Conservation (phyloP, 345 rosid species). For the Pistacia integerrima region DNA sequence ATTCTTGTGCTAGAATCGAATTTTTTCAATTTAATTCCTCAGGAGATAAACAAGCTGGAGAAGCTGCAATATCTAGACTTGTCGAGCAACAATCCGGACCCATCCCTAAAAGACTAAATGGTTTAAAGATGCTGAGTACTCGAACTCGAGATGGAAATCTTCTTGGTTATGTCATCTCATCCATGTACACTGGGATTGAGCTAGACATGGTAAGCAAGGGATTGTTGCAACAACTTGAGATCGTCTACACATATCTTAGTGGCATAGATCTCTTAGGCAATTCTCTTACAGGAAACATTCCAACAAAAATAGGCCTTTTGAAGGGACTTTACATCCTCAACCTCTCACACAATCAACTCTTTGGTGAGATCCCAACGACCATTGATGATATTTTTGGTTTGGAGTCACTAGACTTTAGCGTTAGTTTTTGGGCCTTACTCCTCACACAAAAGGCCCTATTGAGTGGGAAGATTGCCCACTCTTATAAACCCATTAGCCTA, state of each 20-base stretch:
- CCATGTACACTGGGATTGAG: neutral
- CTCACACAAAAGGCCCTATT: too few species aligned
- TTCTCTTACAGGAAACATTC: neutral
- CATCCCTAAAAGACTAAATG: neutral
- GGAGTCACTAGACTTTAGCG: neutral
- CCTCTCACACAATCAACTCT: neutral
- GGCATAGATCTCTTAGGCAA: neutral
- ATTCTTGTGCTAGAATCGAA: neutral
- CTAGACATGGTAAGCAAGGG: neutral
- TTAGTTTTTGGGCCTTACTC: too few species aligned
- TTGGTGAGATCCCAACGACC: neutral
- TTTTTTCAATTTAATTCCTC: too few species aligned
- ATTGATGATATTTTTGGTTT: neutral
- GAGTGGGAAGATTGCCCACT: too few species aligned
- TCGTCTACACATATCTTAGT: neutral
- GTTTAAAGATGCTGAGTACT: neutral
- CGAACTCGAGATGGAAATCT: neutral
- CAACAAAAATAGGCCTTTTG: neutral
- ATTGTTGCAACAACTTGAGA: neutral
- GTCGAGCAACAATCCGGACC: neutral
- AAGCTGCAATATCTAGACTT: neutral
- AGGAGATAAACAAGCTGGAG: neutral
- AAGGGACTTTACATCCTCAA: neutral
- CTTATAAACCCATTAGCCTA: too few species aligned
- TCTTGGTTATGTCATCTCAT: neutral